These are phyloP conservation scores for Esteya vermicola DNA, from an alignment of 2,329 filamentous ascomycete species.

Conservation along the genomic window DNA sequence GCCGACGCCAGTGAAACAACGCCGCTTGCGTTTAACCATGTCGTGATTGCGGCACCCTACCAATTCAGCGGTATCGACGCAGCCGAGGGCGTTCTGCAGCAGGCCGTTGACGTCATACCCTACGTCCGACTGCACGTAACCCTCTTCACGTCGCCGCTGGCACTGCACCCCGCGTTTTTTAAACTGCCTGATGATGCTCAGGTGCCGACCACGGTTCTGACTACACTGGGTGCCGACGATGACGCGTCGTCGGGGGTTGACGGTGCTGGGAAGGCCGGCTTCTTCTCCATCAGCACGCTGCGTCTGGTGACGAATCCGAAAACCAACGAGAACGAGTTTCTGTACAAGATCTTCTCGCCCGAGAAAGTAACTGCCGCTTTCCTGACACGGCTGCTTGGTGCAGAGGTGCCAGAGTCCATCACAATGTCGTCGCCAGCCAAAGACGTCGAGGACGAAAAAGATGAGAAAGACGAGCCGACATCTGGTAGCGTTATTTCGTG, in stretches of 20 bases:
- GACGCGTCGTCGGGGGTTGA: conserved; percentile 31
- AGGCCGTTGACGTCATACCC: conserved; percentile 60
- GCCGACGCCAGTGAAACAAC: conserved; percentile 15
- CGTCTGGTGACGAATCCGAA: conserved; percentile 46
- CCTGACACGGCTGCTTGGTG: conserved; percentile 36
- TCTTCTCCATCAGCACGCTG: conserved; percentile 76
- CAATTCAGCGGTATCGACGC: conserved; percentile 62
- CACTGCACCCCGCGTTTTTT: conserved; percentile 62
- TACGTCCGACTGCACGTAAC: conserved; percentile 85
- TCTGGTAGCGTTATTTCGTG: conserved; percentile 48
- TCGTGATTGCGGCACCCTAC: conserved; percentile 71
- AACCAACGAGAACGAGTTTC: conserved; percentile 36
- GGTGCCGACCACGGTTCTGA: conserved; percentile 65
- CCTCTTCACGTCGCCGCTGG: conserved; percentile 64
- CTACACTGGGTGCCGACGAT: conserved; percentile 56
- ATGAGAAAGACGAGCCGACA: conserved; percentile 20
- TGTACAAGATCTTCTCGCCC: conserved; percentile 54
- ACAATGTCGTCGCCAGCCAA: conserved; percentile 18
- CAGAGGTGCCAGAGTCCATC: conserved; percentile 28
- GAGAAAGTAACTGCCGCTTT: conserved; percentile 36
- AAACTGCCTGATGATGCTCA: conserved; percentile 39
- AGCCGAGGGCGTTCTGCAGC: conserved; percentile 52
- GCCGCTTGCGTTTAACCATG: conserved; percentile 48
- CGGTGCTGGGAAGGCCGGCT: conserved; percentile 58
- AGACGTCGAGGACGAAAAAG: conserved; percentile 22